These are phyloP conservation scores for Biscogniauxia sp. DNA, from an alignment of 2,329 filamentous ascomycete genomes.

Conservation along the genomic window DNA sequence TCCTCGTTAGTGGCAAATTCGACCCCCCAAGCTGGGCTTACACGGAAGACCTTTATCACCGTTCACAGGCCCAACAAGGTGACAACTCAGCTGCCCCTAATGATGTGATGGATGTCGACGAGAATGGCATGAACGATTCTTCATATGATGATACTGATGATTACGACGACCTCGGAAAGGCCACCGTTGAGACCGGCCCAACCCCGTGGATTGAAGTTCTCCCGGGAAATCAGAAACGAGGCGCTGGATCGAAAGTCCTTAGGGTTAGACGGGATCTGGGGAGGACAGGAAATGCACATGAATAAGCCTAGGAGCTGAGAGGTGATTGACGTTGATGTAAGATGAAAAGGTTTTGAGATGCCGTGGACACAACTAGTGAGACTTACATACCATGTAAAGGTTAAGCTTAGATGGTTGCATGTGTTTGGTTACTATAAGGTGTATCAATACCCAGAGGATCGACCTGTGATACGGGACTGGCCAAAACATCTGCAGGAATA, in stretches of 20 bases:
- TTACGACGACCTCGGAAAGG: conserved; percentile 1
- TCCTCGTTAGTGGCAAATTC: conserved; percentile 66
- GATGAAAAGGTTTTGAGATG: too few species aligned
- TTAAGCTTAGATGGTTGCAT: too few species aligned
- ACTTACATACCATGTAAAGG: too few species aligned
- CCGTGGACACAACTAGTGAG: too few species aligned
- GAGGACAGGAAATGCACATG: conserved; percentile 27
- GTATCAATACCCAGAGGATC: too few species aligned
- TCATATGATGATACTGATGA: conserved; percentile 25
- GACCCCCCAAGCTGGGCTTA: conserved; percentile 70
- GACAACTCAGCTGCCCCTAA: conserved; percentile 22
- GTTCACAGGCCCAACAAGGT: conserved; percentile 23
- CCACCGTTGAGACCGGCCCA: conserved; percentile 26
- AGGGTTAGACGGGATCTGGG: conserved; percentile 63
- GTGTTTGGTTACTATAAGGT: too few species aligned
- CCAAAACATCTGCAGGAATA: too few species aligned
- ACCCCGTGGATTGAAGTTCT: conserved; percentile 61
- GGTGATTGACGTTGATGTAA: not conserved
- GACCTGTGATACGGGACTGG: too few species aligned
- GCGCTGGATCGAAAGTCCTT: conserved; percentile 60
- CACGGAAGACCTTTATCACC: conserved; percentile 56
- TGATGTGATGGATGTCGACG: conserved; percentile 30
- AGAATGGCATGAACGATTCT: conserved; percentile 33
- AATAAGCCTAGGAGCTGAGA: conserved; percentile 3
- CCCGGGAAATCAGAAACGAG: conserved; percentile 52